Percentiles rank a stretch among this genome's conserved stretches.
Evolutionary conservation across 2,329 filamentous ascomycete genomes (phyloP).

Genomic region (Didymella sp.): DNA sequence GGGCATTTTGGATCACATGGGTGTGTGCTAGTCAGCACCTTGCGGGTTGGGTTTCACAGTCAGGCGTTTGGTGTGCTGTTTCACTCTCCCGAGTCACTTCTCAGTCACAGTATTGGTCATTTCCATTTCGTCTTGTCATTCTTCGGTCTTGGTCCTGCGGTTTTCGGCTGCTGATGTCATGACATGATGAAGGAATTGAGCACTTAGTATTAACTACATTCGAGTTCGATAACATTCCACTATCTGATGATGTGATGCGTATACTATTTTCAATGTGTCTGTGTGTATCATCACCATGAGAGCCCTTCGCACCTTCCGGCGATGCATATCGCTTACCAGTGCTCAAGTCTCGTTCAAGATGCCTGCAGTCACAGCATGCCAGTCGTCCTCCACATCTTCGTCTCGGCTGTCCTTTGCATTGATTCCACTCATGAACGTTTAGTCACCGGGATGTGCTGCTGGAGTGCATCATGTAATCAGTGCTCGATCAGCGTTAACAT

Average conservation of each 20-base stretch:
- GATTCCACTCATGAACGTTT: too few relatives aligned
- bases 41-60: constrained; percentile 22
- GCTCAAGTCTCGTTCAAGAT: too few relatives aligned
- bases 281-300: too few relatives aligned
- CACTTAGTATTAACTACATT: constrained; percentile 27
- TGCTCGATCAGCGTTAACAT: too few relatives aligned
- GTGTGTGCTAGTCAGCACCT: constrained; percentile 25
- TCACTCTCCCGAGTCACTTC: constrained; percentile 20
- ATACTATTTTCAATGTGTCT: too few relatives aligned
- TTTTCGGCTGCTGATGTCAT: constrained; percentile 28
- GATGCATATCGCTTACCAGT: too few relatives aligned
- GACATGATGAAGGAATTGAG: constrained; percentile 39
- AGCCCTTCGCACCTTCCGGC: too few relatives aligned
- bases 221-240: constrained; percentile 3
- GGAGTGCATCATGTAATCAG: too few relatives aligned
- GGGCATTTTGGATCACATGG: constrained; percentile 35
- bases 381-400: too few relatives aligned
- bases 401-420: too few relatives aligned
- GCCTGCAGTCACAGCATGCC: too few relatives aligned
- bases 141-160: constrained; percentile 32
- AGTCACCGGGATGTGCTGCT: too few relatives aligned
- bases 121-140: constrained; percentile 23
- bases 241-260: neutral
- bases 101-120: constrained; percentile 20
- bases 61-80: constrained; percentile 29